phyloP scores from a whole-genome alignment of 2,329 filamentous ascomycete species.

The Penicillium polonicum region DNA sequence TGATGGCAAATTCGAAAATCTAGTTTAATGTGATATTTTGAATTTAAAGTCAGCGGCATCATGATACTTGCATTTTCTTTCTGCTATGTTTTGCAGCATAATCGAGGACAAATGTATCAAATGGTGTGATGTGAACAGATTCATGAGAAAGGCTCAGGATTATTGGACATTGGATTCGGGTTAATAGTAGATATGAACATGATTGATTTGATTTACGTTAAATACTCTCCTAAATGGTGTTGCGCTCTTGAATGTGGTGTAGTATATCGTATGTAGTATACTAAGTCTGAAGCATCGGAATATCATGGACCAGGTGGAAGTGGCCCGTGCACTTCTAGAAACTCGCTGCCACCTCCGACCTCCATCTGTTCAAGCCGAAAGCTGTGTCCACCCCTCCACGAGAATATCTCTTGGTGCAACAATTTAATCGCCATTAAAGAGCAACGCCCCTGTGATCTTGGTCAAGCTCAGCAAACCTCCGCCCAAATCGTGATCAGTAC shows the following conservation, averaged over 20 bases:
- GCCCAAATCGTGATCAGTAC: neutral
- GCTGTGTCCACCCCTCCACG: neutral
- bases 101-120: slow-evolving; percentile 30
- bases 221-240: neutral
- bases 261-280: neutral
- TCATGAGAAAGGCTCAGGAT: slow-evolving; percentile 26
- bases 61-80: slow-evolving; percentile 26
- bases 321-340: slow-evolving; percentile 24
- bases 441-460: neutral
- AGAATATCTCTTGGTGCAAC: neutral
- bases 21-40: slow-evolving; percentile 25
- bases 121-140: slow-evolving; percentile 30
- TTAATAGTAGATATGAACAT: slow-evolving; percentile 30
- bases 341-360: slow-evolving; percentile 18
- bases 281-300: neutral
- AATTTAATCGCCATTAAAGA: neutral
- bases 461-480: neutral
- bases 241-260: neutral
- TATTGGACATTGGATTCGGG: slow-evolving; percentile 29
- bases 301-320: neutral
- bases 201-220: slow-evolving; percentile 16
- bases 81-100: slow-evolving; percentile 27
- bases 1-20: slow-evolving; percentile 63
- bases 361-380: neutral
- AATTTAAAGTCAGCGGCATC: slow-evolving; percentile 19